Evolutionary conservation across 768 basidiomycete genomes (phyloP).

Genomic region (Astraeus odoratus): DNA sequence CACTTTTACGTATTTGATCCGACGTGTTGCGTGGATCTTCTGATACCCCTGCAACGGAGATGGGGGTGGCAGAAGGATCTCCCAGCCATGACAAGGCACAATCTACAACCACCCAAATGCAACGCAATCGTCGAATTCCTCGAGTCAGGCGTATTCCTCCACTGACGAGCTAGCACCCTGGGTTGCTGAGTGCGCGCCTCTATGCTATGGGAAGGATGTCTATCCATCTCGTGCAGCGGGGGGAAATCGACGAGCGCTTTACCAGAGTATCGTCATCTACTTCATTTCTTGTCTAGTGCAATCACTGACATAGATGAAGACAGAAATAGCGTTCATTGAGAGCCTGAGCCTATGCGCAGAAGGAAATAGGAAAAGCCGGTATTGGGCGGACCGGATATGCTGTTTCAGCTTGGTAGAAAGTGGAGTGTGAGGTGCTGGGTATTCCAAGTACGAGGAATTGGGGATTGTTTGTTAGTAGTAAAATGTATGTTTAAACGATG

Average conservation of each 20-base stretch:
- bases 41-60: no score
- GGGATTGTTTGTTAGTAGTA: constrained; percentile 75
- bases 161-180: constrained; percentile 96
- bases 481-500: no score
- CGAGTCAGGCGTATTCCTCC: constrained; percentile 53
- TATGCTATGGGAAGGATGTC: constrained; percentile 54
- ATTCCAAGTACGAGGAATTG: constrained; percentile 94
- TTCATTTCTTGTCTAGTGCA: background rate
- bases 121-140: constrained; percentile 15
- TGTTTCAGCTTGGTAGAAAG: constrained; percentile 83
- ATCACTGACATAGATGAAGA: constrained; percentile 6
- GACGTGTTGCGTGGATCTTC: no score
- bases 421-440: constrained; percentile 80
- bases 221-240: constrained; percentile 89
- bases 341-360: constrained; percentile 56
- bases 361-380: constrained; percentile 57
- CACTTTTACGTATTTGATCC: constrained; percentile 72
- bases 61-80: no score
- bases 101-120: no score
- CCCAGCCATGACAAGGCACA: no score
- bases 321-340: constrained; percentile 31
- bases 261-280: constrained; percentile 38
- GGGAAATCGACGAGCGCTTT: constrained; percentile 66
- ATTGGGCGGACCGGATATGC: constrained; percentile 83
- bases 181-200: constrained; percentile 75